Base-by-base conservation (phyloP, 495 filamentous ascomycete species). In the Letharia lupina region DNA sequence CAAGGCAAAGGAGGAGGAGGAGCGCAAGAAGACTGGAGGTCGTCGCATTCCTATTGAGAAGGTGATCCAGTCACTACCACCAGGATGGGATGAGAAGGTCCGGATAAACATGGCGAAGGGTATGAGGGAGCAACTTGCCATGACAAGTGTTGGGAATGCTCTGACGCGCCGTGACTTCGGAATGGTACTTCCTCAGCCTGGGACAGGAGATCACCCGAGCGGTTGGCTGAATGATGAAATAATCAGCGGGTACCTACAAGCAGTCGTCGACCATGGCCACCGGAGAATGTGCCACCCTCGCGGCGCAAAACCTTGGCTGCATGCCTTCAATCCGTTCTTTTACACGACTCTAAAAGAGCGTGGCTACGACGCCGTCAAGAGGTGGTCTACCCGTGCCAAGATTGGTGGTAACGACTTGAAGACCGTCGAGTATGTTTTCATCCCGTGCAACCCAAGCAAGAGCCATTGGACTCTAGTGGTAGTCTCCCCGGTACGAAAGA, bases 161-260 rank as follows among this genome's bases (percentile, higher is more conserved):
- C 73, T 95, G 12, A 81, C 72, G 28, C 75, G 79, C 7, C 79
- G 80, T 61, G 89, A 93, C 69, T 87, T 96, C 45, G 75, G 74
- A 33, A 64, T 93, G 61, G 75, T 88, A 67, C 64, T 72, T 35
- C 70, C 73, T 12, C 64, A 70, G 42, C 33, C 62, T 16, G 65
- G 65, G 10, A 62, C 65, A 13, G 23, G 41, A n/a, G 69, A 71
- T 23, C 74, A 75, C 18, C 64, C 74, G 3, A 70, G 73, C 12
- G 77, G 75, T 0, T 96, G 91, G 91, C 77, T 96, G 1, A 94
- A 96, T 70, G 91, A 96, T 73, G 88, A 92, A 62, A 82, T 90
- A 28, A 87, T 96, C 70, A 91, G 89, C 67, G 80, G 83, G 3
- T 87, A 87, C 35, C 75, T 94, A 11, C 73, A 78, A 2, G 73